A percentile compares a stretch with the other conserved stretches of the same genome.
These are phyloP conservation scores for Samsoniella hepiali DNA, from an alignment of 2,329 filamentous ascomycete species.

Conservation along the genomic window DNA sequence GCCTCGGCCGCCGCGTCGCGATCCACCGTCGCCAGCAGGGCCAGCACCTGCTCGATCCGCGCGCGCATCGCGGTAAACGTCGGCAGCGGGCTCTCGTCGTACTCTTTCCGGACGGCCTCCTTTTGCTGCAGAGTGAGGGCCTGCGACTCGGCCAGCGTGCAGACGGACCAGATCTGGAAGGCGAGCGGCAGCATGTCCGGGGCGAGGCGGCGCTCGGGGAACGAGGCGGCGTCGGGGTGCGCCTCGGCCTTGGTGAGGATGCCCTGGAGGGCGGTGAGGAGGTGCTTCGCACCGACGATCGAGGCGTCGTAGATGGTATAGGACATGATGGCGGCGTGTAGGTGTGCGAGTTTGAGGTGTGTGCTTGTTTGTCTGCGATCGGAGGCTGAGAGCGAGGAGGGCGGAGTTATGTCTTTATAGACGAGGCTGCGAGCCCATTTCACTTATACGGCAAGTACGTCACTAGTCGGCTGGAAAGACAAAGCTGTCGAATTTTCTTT, in stretches of 20 bases:
- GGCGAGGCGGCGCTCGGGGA: slow-evolving; percentile 22
- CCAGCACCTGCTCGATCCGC: slow-evolving; percentile 29
- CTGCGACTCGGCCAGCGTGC: slow-evolving; percentile 18
- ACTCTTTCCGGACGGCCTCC: not conserved
- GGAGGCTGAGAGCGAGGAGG: no score
- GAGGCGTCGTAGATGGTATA: slow-evolving; percentile 29
- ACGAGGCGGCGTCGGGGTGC: slow-evolving; percentile 23
- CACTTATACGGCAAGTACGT: no score
- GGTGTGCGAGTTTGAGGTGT: not conserved
- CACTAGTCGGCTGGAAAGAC: not conserved
- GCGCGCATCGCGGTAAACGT: slow-evolving; percentile 34
- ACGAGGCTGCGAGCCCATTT: not conserved
- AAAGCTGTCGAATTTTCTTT: not conserved
- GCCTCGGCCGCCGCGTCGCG: slow-evolving; percentile 29
- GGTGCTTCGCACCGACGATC: slow-evolving; percentile 23
- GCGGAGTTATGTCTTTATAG: not conserved
- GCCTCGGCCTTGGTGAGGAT: slow-evolving; percentile 28
- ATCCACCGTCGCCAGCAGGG: slow-evolving; percentile 16
- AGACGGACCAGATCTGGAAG: slow-evolving; percentile 28
- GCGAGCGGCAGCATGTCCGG: slow-evolving; percentile 32
- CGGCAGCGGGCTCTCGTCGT: slow-evolving; percentile 23
- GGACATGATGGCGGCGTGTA: slow-evolving; percentile 21
- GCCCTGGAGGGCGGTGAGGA: slow-evolving; percentile 24
- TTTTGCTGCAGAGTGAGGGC: slow-evolving; percentile 3
- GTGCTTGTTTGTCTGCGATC: not conserved